A percentile compares a stretch with the other conserved stretches of the same genome.
Evolutionary conservation across 371 early-diverging fungal species (phyloP).

Genomic region (Syncephalis fuscata): DNA sequence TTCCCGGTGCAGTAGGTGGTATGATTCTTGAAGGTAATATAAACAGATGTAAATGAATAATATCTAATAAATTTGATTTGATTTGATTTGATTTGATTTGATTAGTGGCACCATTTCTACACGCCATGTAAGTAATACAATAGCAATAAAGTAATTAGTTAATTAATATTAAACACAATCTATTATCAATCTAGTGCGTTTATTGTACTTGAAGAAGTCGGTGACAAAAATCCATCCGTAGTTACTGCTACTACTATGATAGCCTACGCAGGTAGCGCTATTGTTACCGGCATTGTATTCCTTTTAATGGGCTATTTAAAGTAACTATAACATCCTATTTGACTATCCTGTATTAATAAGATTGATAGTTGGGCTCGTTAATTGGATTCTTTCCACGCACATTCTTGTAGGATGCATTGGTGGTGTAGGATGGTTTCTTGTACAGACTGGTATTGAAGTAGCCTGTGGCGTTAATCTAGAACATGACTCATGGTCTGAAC

Average conservation of each 20-base stretch:
- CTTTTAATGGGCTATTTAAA: conserved; percentile 66
- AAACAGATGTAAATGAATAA: neutral
- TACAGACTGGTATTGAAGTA: conserved; percentile 85
- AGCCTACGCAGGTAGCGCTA: conserved; percentile 63
- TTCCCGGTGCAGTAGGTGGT: conserved; percentile 81
- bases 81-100: neutral
- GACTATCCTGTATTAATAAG: neutral
- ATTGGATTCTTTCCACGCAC: conserved; percentile 91
- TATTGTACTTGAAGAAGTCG: conserved; percentile 42
- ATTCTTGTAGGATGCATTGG: conserved; percentile 92
- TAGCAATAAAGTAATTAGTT: conserved; percentile 2
- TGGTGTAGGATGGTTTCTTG: conserved; percentile 86
- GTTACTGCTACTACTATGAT: conserved; percentile 82
- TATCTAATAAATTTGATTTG: neutral
- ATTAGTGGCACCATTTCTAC: conserved; percentile 67
- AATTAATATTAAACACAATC: too few species aligned
- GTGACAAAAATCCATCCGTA: conserved; percentile 31
- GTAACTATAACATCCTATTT: conserved; percentile 24
- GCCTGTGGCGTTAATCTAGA: conserved; percentile 2
- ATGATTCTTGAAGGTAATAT: conserved; percentile 85
- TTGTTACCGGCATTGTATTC: conserved; percentile 80
- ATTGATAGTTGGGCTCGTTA: conserved; percentile 36
- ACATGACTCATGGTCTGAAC: neutral
- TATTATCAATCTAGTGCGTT: conserved; percentile 7
- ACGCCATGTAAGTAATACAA: conserved; percentile 55